Evolutionary conservation across 495 filamentous ascomycete genomes (phyloP).

Genomic region (Xylaria castorea): DNA sequence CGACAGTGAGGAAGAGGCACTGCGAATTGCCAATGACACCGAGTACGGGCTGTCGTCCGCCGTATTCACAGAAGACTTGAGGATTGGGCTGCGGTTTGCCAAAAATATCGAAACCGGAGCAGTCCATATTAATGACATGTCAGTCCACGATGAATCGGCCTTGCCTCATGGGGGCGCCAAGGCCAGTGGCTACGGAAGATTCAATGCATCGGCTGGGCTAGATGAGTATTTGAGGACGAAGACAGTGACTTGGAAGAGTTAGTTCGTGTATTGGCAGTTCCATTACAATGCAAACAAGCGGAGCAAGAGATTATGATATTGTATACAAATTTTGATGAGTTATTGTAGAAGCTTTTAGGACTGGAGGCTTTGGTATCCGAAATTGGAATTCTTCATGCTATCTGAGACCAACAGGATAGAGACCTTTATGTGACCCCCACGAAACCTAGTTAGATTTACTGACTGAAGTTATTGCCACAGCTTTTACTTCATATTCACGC

Average conservation of each 20-base stretch:
- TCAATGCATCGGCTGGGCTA: constrained; percentile 57
- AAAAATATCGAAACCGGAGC: constrained; percentile 80
- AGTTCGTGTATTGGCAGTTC: constrained; percentile 19
- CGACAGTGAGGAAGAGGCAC: constrained; percentile 69
- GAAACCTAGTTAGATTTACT: background rate
- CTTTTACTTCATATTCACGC: background rate
- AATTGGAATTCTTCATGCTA: background rate
- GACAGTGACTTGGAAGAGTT: constrained; percentile 75
- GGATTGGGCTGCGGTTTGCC: constrained; percentile 75
- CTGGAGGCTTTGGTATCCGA: background rate
- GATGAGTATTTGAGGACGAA: constrained; percentile 86
- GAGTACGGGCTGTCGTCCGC: constrained; percentile 81
- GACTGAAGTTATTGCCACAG: background rate
- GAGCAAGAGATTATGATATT: background rate
- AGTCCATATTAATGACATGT: constrained; percentile 88
- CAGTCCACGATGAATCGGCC: constrained; percentile 79
- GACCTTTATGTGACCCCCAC: background rate
- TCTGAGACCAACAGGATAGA: too few species aligned
- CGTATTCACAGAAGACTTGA: constrained; percentile 85
- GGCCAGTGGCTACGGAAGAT: constrained; percentile 79
- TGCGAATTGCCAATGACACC: constrained; percentile 81
- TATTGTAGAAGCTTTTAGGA: background rate
- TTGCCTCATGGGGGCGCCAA: constrained; percentile 89
- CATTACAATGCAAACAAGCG: constrained; percentile 7
- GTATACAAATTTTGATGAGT: background rate